Percentiles rank a stretch among this genome's conserved stretches.
Evolutionary conservation across 352 stramenopile species (phyloP).

Genomic region (Globisporangium radiosum): DNA sequence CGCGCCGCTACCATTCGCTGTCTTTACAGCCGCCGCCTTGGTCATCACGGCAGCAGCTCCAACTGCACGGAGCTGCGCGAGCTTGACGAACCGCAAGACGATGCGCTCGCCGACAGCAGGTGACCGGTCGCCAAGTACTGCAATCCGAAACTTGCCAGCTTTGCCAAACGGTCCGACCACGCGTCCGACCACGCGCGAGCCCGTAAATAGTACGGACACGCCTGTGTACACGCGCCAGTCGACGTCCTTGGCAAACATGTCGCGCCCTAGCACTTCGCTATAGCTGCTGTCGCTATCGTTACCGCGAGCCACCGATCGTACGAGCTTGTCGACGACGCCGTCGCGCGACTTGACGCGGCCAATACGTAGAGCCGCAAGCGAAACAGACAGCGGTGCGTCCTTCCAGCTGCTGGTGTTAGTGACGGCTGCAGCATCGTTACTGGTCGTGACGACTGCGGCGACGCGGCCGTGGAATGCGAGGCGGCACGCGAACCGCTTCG

Average conservation of each 20-base stretch:
- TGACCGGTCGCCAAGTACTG: neutral
- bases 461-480: constrained; percentile 68
- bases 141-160: constrained; percentile 64
- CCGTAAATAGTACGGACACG: constrained; percentile 40
- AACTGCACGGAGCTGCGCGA: constrained; percentile 25
- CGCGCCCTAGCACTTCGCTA: constrained; percentile 14
- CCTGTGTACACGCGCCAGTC: constrained; percentile 59
- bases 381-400: constrained; percentile 12
- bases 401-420: neutral
- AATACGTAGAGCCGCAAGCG: constrained; percentile 33
- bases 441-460: constrained; percentile 25
- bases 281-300: too few relatives aligned
- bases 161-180: constrained; percentile 79
- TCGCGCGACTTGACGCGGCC: constrained; percentile 54
- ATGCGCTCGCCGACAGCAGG: constrained; percentile 35
- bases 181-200: constrained; percentile 25
- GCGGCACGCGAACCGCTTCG: constrained; percentile 53
- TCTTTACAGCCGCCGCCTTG: constrained; percentile 19
- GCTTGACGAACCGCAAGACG: constrained; percentile 59
- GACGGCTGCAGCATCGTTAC: neutral
- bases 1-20: neutral
- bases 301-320: neutral
- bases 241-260: constrained; percentile 76
- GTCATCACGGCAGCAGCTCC: too few relatives aligned
- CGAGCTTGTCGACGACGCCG: constrained; percentile 55